These are phyloP conservation scores for Peronosclerospora sorghi DNA, from an alignment of 352 stramenopile genomes.

Conservation along the genomic window DNA sequence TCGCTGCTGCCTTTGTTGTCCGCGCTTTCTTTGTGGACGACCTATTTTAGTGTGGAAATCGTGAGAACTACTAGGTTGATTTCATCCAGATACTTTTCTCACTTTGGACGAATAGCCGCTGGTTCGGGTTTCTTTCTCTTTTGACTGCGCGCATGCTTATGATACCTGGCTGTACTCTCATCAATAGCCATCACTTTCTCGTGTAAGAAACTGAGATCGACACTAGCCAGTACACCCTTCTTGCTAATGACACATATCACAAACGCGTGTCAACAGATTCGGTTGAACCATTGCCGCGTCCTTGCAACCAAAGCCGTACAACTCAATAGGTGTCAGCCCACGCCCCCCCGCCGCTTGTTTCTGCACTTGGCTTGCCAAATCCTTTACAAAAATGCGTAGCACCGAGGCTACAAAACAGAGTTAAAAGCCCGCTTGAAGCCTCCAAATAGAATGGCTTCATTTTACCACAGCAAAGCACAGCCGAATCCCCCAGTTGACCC, in stretches of 20 bases:
- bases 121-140: slow-evolving; percentile 25
- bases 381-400: slow-evolving; percentile 47
- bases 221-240: slow-evolving; percentile 29
- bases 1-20: slow-evolving; percentile 4
- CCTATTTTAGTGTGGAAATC: slow-evolving; percentile 2
- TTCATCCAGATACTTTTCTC: background rate
- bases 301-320: slow-evolving; percentile 24
- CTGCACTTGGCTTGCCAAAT: slow-evolving; percentile 39
- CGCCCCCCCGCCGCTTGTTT: slow-evolving; percentile 13
- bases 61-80: background rate
- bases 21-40: slow-evolving; percentile 15
- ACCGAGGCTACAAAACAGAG: slow-evolving; percentile 1
- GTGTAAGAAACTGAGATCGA: slow-evolving; percentile 41
- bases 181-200: slow-evolving; percentile 43
- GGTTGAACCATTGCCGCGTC: background rate
- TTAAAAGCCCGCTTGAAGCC: background rate
- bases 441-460: slow-evolving; percentile 2
- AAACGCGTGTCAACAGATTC: background rate
- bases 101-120: slow-evolving; percentile 14
- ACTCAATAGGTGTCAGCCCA: slow-evolving; percentile 39
- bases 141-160: slow-evolving; percentile 20
- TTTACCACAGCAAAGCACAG: slow-evolving; percentile 37
- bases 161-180: slow-evolving; percentile 49
- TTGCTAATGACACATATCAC: slow-evolving; percentile 25
- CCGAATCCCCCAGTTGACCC: slow-evolving; percentile 48